phyloP scores from a whole-genome alignment of 2,329 filamentous ascomycete genomes.

The Neodidymelliopsis sp. region DNA sequence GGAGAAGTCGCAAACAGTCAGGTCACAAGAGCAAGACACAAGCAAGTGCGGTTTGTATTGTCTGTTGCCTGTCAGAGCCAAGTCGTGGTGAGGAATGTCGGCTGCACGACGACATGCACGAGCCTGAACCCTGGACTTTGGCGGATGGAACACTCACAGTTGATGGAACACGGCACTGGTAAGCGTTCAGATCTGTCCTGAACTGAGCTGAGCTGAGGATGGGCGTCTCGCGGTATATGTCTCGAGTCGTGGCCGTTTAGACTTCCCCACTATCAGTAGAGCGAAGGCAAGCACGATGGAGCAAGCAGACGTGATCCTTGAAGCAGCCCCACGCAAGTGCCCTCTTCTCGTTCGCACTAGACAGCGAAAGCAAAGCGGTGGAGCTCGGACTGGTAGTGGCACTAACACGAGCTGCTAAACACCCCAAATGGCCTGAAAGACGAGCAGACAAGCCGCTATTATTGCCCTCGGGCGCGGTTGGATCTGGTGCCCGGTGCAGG shows the following conservation, averaged over 20 bases:
- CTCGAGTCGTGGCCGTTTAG: slow-evolving; percentile 8
- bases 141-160: slow-evolving; percentile 26
- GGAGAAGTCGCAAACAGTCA: slow-evolving; percentile 1
- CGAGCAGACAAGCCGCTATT: slow-evolving; percentile 20
- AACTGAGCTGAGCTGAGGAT: background rate
- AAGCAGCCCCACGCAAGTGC: slow-evolving; percentile 16
- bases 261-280: slow-evolving; percentile 13
- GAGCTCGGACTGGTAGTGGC: slow-evolving; percentile 23
- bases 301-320: slow-evolving; percentile 20
- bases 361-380: slow-evolving; percentile 21
- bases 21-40: slow-evolving; percentile 4
- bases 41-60: background rate
- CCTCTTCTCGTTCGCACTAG: slow-evolving; percentile 25
- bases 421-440: slow-evolving; percentile 13
- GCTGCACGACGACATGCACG: slow-evolving; percentile 21
- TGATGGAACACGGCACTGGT: slow-evolving; percentile 13
- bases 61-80: slow-evolving; percentile 23
- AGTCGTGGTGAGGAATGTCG: slow-evolving; percentile 22
- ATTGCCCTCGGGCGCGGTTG: slow-evolving; percentile 23
- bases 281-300: slow-evolving; percentile 21
- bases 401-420: slow-evolving; percentile 16
- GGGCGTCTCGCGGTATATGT: slow-evolving; percentile 2
- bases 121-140: slow-evolving; percentile 28
- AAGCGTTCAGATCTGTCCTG: slow-evolving; percentile 3
- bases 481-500: no score